Percentiles rank a stretch among this genome's conserved stretches.
phyloP scores from a whole-genome alignment of 139 green algal genomes.

The Chlorella sp. region DNA sequence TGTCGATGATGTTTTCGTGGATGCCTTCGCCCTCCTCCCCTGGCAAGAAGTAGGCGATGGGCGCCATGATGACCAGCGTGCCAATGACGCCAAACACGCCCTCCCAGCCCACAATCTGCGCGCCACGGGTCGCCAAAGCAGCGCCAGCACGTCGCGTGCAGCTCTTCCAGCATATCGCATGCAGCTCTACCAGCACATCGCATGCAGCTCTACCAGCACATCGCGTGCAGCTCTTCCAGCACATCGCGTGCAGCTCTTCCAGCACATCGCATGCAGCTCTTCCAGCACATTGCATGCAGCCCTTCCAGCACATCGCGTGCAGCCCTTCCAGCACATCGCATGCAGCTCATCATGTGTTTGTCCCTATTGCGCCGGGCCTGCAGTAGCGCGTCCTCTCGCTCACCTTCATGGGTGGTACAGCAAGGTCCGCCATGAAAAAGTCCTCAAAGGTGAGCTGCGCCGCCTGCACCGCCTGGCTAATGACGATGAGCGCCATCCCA shows the following conservation, averaged over 20 bases:
- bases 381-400: too few species aligned
- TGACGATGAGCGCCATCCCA: conserved; percentile 65
- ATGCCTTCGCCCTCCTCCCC: conserved; percentile 68
- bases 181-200: neutral
- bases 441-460: conserved; percentile 72
- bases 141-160: neutral
- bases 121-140: too few species aligned
- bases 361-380: too few species aligned
- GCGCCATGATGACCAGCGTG: conserved; percentile 37
- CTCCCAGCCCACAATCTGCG: conserved; percentile 59
- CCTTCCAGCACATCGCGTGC: too few species aligned
- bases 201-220: too few species aligned
- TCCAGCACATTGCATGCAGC: neutral
- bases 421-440: conserved; percentile 66
- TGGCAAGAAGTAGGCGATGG: conserved; percentile 43
- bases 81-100: conserved; percentile 41
- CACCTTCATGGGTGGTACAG: conserved; percentile 48
- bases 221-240: neutral
- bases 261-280: neutral
- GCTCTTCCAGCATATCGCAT: neutral
- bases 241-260: neutral
- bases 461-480: conserved; percentile 61
- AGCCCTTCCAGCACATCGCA: too few species aligned
- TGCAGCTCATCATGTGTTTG: too few species aligned
- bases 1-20: conserved; percentile 80